Conservation (phyloP, 2,329 filamentous ascomycete genomes). For the Arthroderma uncinatum region DNA sequence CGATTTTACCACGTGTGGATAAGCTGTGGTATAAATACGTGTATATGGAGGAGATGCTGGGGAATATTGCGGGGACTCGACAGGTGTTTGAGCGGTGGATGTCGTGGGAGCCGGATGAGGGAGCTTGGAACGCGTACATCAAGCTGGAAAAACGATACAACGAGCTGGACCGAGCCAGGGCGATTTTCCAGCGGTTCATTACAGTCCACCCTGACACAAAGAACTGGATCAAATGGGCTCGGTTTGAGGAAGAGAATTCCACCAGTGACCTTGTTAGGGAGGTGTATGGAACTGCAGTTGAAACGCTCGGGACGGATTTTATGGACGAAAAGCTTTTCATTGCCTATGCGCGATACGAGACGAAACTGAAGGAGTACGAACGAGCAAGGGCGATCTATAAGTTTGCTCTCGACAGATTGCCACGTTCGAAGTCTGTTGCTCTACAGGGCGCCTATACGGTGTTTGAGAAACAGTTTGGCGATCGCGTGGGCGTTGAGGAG, state of each 20-base stretch:
- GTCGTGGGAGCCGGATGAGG: constrained; percentile 94
- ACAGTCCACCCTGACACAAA: constrained; percentile 85
- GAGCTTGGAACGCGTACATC: constrained; percentile 91
- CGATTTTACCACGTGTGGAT: constrained; percentile 77
- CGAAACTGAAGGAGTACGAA: constrained; percentile 90
- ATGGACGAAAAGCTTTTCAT: constrained; percentile 95
- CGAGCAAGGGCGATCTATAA: constrained; percentile 92
- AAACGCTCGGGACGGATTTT: constrained; percentile 83
- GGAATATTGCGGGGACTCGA: constrained; percentile 80
- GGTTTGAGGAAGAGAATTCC: constrained; percentile 91
- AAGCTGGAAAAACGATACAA: constrained; percentile 93
- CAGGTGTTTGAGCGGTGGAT: constrained; percentile 98
- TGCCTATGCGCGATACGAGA: constrained; percentile 87
- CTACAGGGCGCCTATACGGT: constrained; percentile 92
- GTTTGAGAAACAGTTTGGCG: constrained; percentile 96
- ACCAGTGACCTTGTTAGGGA: constrained; percentile 85
- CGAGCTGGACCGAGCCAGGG: constrained; percentile 80
- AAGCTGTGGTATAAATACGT: constrained; percentile 99
- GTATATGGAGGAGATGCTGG: constrained; percentile 96
- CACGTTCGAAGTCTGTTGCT: constrained; percentile 69
- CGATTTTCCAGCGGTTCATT: constrained; percentile 82
- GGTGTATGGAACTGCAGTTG: constrained; percentile 78
- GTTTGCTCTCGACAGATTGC: constrained; percentile 83
- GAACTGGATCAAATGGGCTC: constrained; percentile 98
- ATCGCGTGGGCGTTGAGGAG: constrained; percentile 85